Conservation (phyloP, 2,329 filamentous ascomycete genomes). For the Chlorencoelia australis region DNA sequence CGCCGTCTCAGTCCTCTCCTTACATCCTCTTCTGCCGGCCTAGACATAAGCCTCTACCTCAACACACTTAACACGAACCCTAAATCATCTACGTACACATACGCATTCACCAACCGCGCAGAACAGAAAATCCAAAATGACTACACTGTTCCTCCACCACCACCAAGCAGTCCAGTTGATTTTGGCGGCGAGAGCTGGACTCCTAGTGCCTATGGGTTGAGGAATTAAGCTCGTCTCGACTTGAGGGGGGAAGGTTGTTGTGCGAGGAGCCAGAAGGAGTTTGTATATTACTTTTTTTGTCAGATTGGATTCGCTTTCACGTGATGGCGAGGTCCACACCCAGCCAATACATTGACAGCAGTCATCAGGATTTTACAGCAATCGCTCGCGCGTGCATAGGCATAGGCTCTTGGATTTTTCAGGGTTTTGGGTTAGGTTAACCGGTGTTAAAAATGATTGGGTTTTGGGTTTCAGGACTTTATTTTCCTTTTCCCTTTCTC, state of each 20-base stretch:
- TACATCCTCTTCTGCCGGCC: slow-evolving; percentile 15
- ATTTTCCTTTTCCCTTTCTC: too few species aligned
- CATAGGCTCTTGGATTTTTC: too few species aligned
- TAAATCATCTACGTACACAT: slow-evolving; percentile 20
- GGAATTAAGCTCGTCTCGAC: slow-evolving; percentile 8
- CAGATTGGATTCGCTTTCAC: not conserved
- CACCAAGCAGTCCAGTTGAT: slow-evolving; percentile 53
- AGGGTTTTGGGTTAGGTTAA: not conserved
- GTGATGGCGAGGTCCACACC: not conserved
- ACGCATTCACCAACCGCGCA: slow-evolving; percentile 15
- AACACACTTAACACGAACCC: slow-evolving; percentile 20
- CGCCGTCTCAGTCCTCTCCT: slow-evolving; percentile 40
- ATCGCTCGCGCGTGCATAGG: too few species aligned
- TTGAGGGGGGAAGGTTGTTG: not conserved
- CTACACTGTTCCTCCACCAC: slow-evolving; percentile 54
- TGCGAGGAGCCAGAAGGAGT: not conserved
- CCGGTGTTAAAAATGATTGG: not conserved
- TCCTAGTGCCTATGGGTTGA: slow-evolving; percentile 14
- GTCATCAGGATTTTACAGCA: not conserved
- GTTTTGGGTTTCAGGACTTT: not conserved
- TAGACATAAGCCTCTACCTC: slow-evolving; percentile 22
- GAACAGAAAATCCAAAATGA: slow-evolving; percentile 42
- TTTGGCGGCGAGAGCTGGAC: slow-evolving; percentile 48
- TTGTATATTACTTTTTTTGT: not conserved
- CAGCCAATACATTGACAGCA: not conserved